Percentiles rank a stretch among this genome's conserved stretches.
Conservation (phyloP, 345 rosid species). For the Xanthoceras sorbifolium region DNA sequence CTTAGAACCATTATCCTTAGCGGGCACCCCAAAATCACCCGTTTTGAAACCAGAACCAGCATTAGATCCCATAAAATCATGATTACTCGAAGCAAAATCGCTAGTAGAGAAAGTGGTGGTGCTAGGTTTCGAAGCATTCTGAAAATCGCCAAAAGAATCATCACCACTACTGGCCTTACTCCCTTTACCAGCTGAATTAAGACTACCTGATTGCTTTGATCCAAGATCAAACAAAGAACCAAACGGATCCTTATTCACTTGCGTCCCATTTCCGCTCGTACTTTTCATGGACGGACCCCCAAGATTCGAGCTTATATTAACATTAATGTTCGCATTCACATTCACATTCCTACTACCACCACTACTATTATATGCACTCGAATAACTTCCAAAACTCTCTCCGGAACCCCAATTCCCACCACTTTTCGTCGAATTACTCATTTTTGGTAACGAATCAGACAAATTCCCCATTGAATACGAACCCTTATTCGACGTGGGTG, state of each 20-base stretch:
- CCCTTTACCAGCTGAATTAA: slow-evolving; percentile 52
- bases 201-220: slow-evolving; percentile 54
- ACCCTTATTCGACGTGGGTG: slow-evolving; percentile 43
- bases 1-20: slow-evolving; percentile 43
- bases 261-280: slow-evolving; percentile 48
- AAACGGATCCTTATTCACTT: slow-evolving; percentile 69
- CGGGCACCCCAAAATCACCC: slow-evolving; percentile 58
- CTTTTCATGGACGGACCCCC: slow-evolving; percentile 70
- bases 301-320: slow-evolving; percentile 43
- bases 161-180: slow-evolving; percentile 30
- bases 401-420: slow-evolving; percentile 52
- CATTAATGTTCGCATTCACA: slow-evolving; percentile 31
- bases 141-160: slow-evolving; percentile 59
- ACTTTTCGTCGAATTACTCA: slow-evolving; percentile 36
- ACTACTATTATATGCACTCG: slow-evolving; percentile 45
- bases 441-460: slow-evolving; percentile 77
- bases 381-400: slow-evolving; percentile 35
- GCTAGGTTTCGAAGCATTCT: slow-evolving; percentile 56
- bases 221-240: slow-evolving; percentile 74
- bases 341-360: slow-evolving; percentile 28
- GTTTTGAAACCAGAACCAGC: slow-evolving; percentile 28
- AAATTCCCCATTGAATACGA: slow-evolving; percentile 80
- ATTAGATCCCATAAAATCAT: slow-evolving; percentile 42
- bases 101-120: slow-evolving; percentile 41
- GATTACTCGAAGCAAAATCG: slow-evolving; percentile 38